Percentiles rank a stretch among this genome's conserved stretches.
Evolutionary conservation across 108 stramenopile genomes (phyloP).

Genomic region (Cyclostephanos tholiformis): DNA sequence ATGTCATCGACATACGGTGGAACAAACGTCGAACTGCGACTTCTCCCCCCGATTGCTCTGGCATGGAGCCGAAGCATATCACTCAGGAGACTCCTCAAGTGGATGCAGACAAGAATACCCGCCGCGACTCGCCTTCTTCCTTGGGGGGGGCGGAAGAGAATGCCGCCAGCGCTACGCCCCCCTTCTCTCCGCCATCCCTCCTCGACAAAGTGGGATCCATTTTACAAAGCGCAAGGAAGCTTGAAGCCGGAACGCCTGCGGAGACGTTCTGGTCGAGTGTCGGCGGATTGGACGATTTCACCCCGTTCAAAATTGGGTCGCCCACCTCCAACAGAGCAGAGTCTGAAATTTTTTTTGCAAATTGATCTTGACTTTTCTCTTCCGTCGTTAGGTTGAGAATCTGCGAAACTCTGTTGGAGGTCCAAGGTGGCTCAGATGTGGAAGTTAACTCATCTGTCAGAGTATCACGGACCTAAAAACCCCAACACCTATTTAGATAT

Average conservation of each 20-base stretch:
- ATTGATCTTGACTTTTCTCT: background rate
- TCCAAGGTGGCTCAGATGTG: background rate
- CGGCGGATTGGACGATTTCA: slow-evolving; percentile 32
- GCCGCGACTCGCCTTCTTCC: no score
- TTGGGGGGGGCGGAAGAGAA: no score
- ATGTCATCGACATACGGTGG: background rate
- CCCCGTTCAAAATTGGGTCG: slow-evolving; percentile 28
- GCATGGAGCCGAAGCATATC: slow-evolving; percentile 38
- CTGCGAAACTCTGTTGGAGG: slow-evolving; percentile 28
- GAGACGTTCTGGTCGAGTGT: slow-evolving; percentile 37
- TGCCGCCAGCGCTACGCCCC: slow-evolving; percentile 8
- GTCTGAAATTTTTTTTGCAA: slow-evolving; percentile 1
- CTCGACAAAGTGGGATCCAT: slow-evolving; percentile 28
- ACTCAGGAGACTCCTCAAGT: slow-evolving; percentile 21
- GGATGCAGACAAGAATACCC: background rate
- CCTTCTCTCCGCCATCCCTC: slow-evolving; percentile 24
- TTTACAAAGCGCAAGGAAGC: slow-evolving; percentile 9
- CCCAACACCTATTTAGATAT: no score
- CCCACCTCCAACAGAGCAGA: slow-evolving; percentile 36
- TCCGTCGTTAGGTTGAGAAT: background rate
- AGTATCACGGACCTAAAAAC: background rate
- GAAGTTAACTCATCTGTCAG: background rate
- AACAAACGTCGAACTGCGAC: background rate
- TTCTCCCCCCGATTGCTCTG: slow-evolving; percentile 20
- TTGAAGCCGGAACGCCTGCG: slow-evolving; percentile 24